Evolutionary conservation across 2,329 filamentous ascomycete genomes (phyloP).

Genomic region (Penicillium frequentans): DNA sequence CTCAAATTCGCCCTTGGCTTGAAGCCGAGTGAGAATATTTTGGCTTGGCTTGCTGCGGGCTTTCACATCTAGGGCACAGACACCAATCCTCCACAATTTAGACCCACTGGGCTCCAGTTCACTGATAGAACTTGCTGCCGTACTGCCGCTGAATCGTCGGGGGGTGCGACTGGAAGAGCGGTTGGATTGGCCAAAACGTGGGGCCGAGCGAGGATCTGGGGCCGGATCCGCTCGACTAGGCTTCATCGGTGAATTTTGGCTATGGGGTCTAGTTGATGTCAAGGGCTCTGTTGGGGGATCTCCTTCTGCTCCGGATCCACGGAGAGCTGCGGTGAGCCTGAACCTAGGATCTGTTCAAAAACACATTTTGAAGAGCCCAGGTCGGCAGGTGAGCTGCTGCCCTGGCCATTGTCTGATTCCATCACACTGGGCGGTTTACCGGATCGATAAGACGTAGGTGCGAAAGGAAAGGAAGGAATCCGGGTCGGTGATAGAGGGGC

Average conservation of each 20-base stretch:
- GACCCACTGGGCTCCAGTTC: constrained; percentile 50
- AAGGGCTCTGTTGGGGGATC: constrained; percentile 1
- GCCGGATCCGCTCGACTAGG: constrained; percentile 19
- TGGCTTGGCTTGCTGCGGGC: constrained; percentile 94
- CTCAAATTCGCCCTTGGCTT: constrained; percentile 89
- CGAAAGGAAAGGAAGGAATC: not conserved
- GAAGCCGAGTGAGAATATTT: constrained; percentile 90
- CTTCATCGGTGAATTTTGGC: constrained; percentile 15
- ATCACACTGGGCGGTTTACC: constrained; percentile 13
- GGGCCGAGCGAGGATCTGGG: constrained; percentile 38
- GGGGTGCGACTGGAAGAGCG: constrained; percentile 68
- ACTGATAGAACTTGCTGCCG: constrained; percentile 77
- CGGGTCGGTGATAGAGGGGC: constrained; percentile 2
- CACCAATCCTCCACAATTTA: constrained; percentile 71
- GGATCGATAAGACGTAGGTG: not conserved
- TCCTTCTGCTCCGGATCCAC: constrained; percentile 17
- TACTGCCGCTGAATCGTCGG: constrained; percentile 78
- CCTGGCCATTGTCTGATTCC: constrained; percentile 22
- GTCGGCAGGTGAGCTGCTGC: constrained; percentile 34
- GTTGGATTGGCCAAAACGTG: constrained; percentile 29
- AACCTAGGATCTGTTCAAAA: constrained; percentile 18
- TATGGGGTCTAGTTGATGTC: constrained; percentile 11
- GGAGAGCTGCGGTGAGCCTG: constrained; percentile 4
- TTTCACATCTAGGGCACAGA: constrained; percentile 94
- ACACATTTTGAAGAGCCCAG: constrained; percentile 34